Base-by-base conservation (phyloP, 2,329 filamentous ascomycete genomes). In the Sporothrix variecibatus region DNA sequence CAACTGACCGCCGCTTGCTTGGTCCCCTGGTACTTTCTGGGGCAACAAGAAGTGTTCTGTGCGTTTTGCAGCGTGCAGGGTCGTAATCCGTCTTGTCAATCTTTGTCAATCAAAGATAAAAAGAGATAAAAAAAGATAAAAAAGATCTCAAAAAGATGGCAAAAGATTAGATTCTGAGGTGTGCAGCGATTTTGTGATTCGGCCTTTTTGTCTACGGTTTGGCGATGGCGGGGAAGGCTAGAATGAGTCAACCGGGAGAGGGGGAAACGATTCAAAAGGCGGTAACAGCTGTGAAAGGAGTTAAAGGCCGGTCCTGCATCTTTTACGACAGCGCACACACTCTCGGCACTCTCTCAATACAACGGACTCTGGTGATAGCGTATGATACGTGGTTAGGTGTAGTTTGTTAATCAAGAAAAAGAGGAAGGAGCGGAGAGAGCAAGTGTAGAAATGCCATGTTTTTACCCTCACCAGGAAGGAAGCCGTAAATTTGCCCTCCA, bases 371-470 rank as follows among this genome's bases (percentile, higher is more conserved):
- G 56, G 31, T 34, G 28, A 34, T 31, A 34, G 51, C 56, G 15
- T 60, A 38, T 9, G 9, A 56, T 56, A 12, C 51, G 38, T 49
- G 43, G 43, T 49, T 5, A n/a, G n/a, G 23, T 67, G 62, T 7
- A 28, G n/a, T 67, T 67, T 20, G 62, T 67, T 46, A 67, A 46
- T 43, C 31, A 67, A 67, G 26, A 3, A 28, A 34, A 8, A 7
- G 17, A 72, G 43, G 34, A 34, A 34, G 34, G 43, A 64, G 43
- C 23, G 38, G 20, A 53, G 5, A 58, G 9, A 38, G 12, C 34
- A 40, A 23, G 51, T 68, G 72, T 69, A 49, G 28, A 73, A 51
- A 73, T 53, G 62, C 40, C 56, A 62, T 51, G 34, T 49, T 31
- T 53, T 68, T 56, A n/a, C 38, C 62, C 62, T 23, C 46, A 67